A percentile compares a stretch with the other conserved stretches of the same genome.
Conservation (phyloP, 2,329 filamentous ascomycete species). For the Lachnellula cervina region DNA sequence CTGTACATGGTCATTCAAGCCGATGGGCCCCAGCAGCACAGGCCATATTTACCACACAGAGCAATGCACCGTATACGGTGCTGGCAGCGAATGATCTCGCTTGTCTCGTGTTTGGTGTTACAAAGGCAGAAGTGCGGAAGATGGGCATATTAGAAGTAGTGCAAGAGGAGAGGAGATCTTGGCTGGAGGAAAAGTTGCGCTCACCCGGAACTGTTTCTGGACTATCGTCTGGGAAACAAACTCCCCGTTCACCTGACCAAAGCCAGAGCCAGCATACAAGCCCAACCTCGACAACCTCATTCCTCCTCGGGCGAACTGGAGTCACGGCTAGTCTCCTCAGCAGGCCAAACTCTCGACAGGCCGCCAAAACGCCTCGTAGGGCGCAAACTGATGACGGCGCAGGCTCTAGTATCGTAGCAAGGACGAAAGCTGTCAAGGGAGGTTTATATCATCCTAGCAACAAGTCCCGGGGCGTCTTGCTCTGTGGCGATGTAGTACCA, state of each 20-base stretch:
- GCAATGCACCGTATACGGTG: conserved; percentile 88
- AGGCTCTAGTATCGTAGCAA: conserved; percentile 38
- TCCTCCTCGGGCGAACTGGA: conserved; percentile 61
- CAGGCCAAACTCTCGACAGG: conserved; percentile 59
- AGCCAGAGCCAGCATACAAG: conserved; percentile 27
- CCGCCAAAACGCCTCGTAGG: conserved; percentile 43
- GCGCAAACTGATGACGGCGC: conserved; percentile 62
- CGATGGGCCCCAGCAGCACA: conserved; percentile 88
- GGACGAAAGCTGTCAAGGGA: conserved; percentile 46
- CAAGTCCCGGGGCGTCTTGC: conserved; percentile 80
- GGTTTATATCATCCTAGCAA: conserved; percentile 54
- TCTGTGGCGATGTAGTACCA: conserved; percentile 96
- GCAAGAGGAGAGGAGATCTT: conserved; percentile 78
- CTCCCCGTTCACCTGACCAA: conserved; percentile 15
- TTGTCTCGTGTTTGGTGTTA: conserved; percentile 97
- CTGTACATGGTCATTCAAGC: conserved; percentile 81
- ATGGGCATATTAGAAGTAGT: conserved; percentile 95
- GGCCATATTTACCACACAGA: conserved; percentile 95
- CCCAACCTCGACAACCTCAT: conserved; percentile 37
- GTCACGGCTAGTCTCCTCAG: conserved; percentile 85
- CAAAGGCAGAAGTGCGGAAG: conserved; percentile 89
- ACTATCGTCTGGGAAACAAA: conserved; percentile 17
- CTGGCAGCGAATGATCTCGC: conserved; percentile 93
- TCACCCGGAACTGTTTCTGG: conserved; percentile 50
- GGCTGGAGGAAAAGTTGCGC: conserved; percentile 81